phyloP scores from a whole-genome alignment of 73 alveolate species.

The Paraurostyla sp. region DNA sequence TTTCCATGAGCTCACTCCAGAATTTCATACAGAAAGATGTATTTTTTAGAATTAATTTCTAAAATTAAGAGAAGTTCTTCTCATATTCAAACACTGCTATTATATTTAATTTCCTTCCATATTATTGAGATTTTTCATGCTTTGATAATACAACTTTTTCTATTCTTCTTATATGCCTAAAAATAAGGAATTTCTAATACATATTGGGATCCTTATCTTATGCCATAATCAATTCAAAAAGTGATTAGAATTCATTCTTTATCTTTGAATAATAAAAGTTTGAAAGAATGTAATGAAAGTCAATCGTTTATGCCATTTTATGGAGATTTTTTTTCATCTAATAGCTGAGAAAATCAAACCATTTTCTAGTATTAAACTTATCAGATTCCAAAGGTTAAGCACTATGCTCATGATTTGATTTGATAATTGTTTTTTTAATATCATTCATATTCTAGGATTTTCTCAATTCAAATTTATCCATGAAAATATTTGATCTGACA shows the following conservation, averaged over 20 bases:
- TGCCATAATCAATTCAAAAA: conserved; percentile 28
- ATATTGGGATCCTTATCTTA: not conserved
- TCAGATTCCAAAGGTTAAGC: not conserved
- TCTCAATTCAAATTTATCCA: not conserved
- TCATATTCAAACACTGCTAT: conserved; percentile 26
- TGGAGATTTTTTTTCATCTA: not conserved
- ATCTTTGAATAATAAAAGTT: not conserved
- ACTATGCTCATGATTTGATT: not conserved
- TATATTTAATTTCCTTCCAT: conserved; percentile 7
- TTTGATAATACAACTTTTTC: conserved; percentile 15
- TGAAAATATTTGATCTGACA: not conserved
- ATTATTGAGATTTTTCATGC: conserved; percentile 21
- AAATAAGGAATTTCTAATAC: conserved; percentile 1
- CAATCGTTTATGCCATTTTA: not conserved
- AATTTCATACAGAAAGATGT: conserved; percentile 33
- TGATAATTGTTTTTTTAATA: not conserved
- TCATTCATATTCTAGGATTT: not conserved
- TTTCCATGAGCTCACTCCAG: conserved; percentile 41
- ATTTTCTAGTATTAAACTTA: not conserved
- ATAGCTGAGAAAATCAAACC: conserved; percentile 31
- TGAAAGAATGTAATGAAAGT: not conserved
- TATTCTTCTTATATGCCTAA: conserved; percentile 28
- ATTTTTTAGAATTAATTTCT: not conserved
- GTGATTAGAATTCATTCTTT: conserved; percentile 22
- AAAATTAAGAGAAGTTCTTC: not conserved